Evolutionary conservation across 75 land plant species (phyloP).

Genomic region (Pseudotsuga menziesii): DNA sequence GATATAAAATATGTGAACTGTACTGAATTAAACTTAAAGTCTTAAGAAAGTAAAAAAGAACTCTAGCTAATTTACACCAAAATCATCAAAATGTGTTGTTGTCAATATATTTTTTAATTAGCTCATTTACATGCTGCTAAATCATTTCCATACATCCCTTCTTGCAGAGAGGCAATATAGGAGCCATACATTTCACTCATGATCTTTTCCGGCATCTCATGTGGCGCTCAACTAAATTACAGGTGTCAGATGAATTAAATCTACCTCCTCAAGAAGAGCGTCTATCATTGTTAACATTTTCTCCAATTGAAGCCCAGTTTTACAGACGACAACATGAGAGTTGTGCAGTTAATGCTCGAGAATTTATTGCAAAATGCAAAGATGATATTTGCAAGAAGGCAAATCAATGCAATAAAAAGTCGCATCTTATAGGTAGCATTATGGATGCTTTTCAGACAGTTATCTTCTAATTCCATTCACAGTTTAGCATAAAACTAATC

Average conservation of each 20-base stretch:
- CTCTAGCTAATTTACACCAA: neutral
- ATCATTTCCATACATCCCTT: neutral
- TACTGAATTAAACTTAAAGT: neutral
- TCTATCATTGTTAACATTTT: conserved; percentile 79
- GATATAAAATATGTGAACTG: neutral
- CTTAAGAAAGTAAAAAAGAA: neutral
- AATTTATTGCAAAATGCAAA: conserved; percentile 61
- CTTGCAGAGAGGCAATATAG: conserved; percentile 59
- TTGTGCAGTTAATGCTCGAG: conserved; percentile 66
- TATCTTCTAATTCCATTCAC: neutral
- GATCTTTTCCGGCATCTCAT: conserved; percentile 71
- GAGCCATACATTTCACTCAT: conserved; percentile 72
- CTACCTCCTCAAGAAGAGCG: conserved; percentile 93
- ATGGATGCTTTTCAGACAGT: neutral
- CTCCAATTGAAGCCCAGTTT: conserved; percentile 92
- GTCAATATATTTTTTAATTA: neutral
- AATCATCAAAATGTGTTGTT: too few species aligned
- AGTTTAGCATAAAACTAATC: neutral
- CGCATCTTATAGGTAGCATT: neutral
- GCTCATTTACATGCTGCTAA: neutral
- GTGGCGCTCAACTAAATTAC: conserved; percentile 94
- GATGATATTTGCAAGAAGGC: conserved; percentile 22
- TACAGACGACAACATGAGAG: conserved; percentile 93
- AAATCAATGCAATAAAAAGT: conserved; percentile 2
- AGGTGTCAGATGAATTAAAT: conserved; percentile 78